Base-by-base conservation (phyloP, 2,329 filamentous ascomycete genomes). In the Byssothecium circinans region DNA sequence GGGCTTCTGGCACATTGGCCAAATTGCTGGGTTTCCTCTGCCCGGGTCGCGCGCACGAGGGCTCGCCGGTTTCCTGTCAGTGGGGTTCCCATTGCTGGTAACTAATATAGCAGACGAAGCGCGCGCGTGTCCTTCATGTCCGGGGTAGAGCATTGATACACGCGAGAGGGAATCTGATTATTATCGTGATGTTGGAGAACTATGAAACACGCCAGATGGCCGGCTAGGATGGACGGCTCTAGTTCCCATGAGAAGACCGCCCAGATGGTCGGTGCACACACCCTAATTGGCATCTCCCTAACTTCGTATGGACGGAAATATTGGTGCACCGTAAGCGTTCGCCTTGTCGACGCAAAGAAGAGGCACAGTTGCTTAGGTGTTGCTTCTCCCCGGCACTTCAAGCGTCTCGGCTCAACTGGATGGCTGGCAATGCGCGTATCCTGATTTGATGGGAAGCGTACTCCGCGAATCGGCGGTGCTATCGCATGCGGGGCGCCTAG, bases 291-390 rank as follows among this genome's bases (percentile, higher is more conserved):
- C 36, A 10, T 25, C 12, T 27, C 4, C 36, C 36, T 19, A 39
- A 15, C 17, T 4, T 8, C 23, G 19, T 25, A 27, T 39, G 36
- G 36, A 25, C 36, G 36, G 22, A 27, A 32, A 41, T 12, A 33
- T 33, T 30, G 25, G 22, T 12, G 8, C 30, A 3, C 19, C 11
- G 14, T 41, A 29, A 41, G 17, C 12, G 25, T 20, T 35, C n/a
- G 41, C 41, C 41, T 34, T 33, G 25, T 17, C 29, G 20, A 43
- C 19, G 41, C 30, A 23, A 15, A 8, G 19, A 2, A 43, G 41
- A 43, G 41, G 41, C 41, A 43, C 41, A 43, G 39, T n/a, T 25
- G 37, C 37, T 15, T 15, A 32, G 29, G 4, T 25, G 29, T 14
- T 27, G 25, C 25, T 32, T 12, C 8, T 39, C 10, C 19, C 6